A percentile compares a stretch with the other conserved stretches of the same genome.
These are phyloP conservation scores for Craspedostauros australis DNA, from an alignment of 108 stramenopile genomes.

Conservation along the genomic window DNA sequence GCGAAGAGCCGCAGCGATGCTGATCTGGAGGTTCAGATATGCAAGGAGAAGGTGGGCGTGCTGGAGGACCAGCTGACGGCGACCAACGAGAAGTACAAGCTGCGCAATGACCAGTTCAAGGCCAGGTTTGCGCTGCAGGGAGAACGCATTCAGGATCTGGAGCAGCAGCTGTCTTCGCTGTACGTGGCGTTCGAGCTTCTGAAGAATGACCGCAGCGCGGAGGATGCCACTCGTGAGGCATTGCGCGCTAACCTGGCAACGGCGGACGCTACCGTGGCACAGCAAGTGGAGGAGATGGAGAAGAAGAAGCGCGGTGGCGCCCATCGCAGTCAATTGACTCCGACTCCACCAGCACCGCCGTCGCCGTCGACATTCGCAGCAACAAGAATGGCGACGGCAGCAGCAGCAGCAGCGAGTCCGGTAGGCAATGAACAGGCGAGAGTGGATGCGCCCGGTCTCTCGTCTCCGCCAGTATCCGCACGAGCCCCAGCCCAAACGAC, in stretches of 20 bases:
- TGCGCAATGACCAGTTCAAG: constrained; percentile 50
- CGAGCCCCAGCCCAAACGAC: background rate
- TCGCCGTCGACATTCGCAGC: background rate
- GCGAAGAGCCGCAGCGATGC: no score
- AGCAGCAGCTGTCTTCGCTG: constrained; percentile 60
- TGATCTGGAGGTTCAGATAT: no score
- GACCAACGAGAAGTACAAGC: constrained; percentile 23
- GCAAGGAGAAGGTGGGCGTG: background rate
- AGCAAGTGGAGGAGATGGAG: constrained; percentile 13
- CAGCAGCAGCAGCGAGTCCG: background rate
- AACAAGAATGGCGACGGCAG: background rate
- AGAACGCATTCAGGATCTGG: constrained; percentile 59
- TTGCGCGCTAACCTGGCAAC: constrained; percentile 19
- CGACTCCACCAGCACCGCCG: no score
- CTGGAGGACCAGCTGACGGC: constrained; percentile 29
- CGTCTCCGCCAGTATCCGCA: constrained; percentile 2
- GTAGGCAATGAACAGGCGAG: background rate
- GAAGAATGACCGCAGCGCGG: constrained; percentile 35
- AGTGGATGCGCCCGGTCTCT: background rate
- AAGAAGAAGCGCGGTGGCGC: background rate
- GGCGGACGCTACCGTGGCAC: constrained; percentile 40
- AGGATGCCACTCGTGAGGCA: constrained; percentile 7
- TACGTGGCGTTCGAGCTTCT: constrained; percentile 60
- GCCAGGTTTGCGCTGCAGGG: constrained; percentile 52
- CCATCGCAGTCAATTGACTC: no score